Evolutionary conservation across 805 yeast species (phyloP).

Genomic region (Komagataella mondaviorum): DNA sequence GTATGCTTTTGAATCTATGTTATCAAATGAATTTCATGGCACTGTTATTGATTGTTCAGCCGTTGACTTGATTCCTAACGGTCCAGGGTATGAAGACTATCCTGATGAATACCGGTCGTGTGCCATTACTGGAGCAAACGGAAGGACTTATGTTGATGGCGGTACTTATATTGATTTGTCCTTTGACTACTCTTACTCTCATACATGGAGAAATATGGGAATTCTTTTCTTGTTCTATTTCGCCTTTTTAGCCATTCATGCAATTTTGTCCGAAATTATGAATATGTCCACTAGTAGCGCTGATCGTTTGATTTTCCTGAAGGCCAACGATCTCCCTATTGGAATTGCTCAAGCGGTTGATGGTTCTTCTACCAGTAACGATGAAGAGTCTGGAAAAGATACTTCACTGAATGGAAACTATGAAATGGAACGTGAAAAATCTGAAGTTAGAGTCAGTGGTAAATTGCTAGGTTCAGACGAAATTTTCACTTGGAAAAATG

Average conservation of each 20-base stretch:
- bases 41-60: constrained; percentile 36
- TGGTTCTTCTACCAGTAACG: neutral
- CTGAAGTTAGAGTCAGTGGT: neutral
- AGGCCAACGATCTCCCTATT: constrained; percentile 13
- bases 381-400: neutral
- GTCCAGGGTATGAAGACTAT: constrained; percentile 32
- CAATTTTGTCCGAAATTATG: constrained; percentile 16
- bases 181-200: constrained; percentile 31
- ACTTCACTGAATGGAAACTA: neutral
- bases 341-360: constrained; percentile 2
- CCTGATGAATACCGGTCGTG: constrained; percentile 33
- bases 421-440: neutral
- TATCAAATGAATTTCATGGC: constrained; percentile 53
- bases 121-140: constrained; percentile 42
- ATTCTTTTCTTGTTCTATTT: constrained; percentile 14
- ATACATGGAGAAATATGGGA: constrained; percentile 23
- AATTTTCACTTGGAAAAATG: constrained; percentile 10
- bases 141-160: constrained; percentile 41
- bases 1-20: constrained; percentile 48
- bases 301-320: constrained; percentile 15
- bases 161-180: constrained; percentile 33
- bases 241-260: constrained; percentile 10
- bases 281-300: constrained; percentile 16
- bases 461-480: constrained; percentile 4
- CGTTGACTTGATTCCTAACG: constrained; percentile 41